phyloP scores from a whole-genome alignment of 2,329 filamentous ascomycete genomes.

The Elsinoe fawcettii region DNA sequence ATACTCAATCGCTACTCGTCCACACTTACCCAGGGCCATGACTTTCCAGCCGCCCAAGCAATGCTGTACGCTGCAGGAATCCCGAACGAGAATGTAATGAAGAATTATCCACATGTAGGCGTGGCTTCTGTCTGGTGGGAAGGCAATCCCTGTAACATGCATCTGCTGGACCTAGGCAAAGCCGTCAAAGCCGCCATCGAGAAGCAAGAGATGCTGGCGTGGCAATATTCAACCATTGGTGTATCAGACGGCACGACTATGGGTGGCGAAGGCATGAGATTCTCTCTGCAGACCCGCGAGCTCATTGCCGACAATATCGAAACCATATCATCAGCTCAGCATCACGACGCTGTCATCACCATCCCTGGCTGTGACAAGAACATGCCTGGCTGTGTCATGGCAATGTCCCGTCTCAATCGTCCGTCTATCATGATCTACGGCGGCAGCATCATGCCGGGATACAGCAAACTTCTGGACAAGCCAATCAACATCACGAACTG shows the following conservation, averaged over 20 bases:
- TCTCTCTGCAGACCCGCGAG: slow-evolving; percentile 44
- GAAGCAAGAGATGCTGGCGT: slow-evolving; percentile 80
- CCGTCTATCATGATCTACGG: slow-evolving; percentile 95
- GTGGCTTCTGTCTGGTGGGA: slow-evolving; percentile 96
- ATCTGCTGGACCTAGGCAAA: slow-evolving; percentile 74
- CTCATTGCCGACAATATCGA: slow-evolving; percentile 66
- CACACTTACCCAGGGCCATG: slow-evolving; percentile 72
- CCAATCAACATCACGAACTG: slow-evolving; percentile 82
- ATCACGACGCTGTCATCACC: slow-evolving; percentile 88
- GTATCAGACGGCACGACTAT: slow-evolving; percentile 91
- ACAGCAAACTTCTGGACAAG: slow-evolving; percentile 65
- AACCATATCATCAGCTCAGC: slow-evolving; percentile 83
- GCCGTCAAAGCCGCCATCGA: slow-evolving; percentile 75
- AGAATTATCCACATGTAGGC: slow-evolving; percentile 81
- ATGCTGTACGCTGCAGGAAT: slow-evolving; percentile 95
- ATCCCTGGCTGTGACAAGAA: slow-evolving; percentile 99
- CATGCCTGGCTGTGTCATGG: slow-evolving; percentile 94
- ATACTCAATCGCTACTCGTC: slow-evolving; percentile 80
- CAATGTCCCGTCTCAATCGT: slow-evolving; percentile 80
- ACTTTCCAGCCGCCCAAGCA: slow-evolving; percentile 86
- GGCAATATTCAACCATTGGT: slow-evolving; percentile 90
- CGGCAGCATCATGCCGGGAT: slow-evolving; percentile 82
- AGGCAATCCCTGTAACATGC: slow-evolving; percentile 79
- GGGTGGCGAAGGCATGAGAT: slow-evolving; percentile 92
- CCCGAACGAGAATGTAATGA: slow-evolving; percentile 75